Evolutionary conservation across 164 flowering plant species (phyloP), one percentile per base, ranked within the genome.

Genomic region (Vitis cinerea): DNA sequence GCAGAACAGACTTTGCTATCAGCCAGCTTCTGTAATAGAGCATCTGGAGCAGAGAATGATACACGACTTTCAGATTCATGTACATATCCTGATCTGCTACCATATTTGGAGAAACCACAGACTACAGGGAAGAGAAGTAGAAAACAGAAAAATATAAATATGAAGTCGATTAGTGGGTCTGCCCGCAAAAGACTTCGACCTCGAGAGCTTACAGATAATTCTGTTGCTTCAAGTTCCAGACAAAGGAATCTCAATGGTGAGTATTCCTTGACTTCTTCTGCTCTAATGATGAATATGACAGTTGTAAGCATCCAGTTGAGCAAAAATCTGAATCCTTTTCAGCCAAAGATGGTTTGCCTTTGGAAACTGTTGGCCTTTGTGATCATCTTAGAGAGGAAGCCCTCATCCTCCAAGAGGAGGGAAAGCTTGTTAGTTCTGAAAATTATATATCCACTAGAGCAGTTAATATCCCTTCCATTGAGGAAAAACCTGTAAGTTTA

Each of bases 121-220:
- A 71, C 63, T 29, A 83, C 79, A 50, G 79, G 82, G 74, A 89
- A 89, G 82, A 82, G 90, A 83, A 85, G 88, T 67, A 81, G 79
- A 76, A 88, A 68, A 59, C 68, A 50, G 19, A 82, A 69, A 76
- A 61, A 51, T 15, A 70, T 4, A 59, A 72, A 72, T n/a, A 55
- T 30, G 49, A 78, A 74, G 65, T 63, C 74, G 47, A 50, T 23
- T n/a, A n/a, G 50, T 72, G 72, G 16, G 48, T 47, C 58, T 69
- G 30, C 51, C 53, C 65, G 10, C 50, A 81, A 81, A 77, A 85
- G 68, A 65, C 19, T 64, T 50, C 75, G 70, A 61, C 52, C 76
- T 63, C 68, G 55, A 63, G 75, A 67, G 48, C 37, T 50, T 2
- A 50, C 59, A 49, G 59, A 17, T 64, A 63, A 54, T 77, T 31